phyloP scores from a whole-genome alignment of 129 eudicot genomes.

The Centella asiatica region DNA sequence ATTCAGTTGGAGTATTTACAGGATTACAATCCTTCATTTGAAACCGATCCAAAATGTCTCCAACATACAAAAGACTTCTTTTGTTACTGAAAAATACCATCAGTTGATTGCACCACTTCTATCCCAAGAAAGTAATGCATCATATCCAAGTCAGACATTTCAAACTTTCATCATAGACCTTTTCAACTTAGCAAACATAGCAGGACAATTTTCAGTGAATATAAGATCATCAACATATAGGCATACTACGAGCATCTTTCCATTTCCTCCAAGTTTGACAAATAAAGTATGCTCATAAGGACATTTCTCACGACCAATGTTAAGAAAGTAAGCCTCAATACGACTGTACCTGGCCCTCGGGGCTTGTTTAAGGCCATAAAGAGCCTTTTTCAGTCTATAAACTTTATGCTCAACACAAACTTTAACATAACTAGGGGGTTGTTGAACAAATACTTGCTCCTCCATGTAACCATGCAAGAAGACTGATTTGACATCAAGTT shows the following conservation, averaged over 20 bases:
- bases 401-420: neutral
- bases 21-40: neutral
- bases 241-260: neutral
- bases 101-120: neutral
- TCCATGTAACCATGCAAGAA: neutral
- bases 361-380: no score
- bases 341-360: no score
- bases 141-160: neutral
- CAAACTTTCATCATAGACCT: neutral
- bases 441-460: neutral
- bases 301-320: no score
- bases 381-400: neutral
- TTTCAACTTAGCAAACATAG: neutral
- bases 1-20: neutral
- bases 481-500: no score
- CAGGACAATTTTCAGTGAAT: neutral
- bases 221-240: no score
- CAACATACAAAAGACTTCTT: neutral
- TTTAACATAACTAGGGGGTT: neutral
- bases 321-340: no score
- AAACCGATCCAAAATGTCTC: neutral
- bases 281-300: neutral
- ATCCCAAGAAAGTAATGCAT: neutral
- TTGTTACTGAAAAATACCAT: neutral
- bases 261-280: neutral